Evolutionary conservation across 2,329 filamentous ascomycete species (phyloP), one percentile per base, ranked within the genome.

Genomic region (Diaporthe citri): DNA sequence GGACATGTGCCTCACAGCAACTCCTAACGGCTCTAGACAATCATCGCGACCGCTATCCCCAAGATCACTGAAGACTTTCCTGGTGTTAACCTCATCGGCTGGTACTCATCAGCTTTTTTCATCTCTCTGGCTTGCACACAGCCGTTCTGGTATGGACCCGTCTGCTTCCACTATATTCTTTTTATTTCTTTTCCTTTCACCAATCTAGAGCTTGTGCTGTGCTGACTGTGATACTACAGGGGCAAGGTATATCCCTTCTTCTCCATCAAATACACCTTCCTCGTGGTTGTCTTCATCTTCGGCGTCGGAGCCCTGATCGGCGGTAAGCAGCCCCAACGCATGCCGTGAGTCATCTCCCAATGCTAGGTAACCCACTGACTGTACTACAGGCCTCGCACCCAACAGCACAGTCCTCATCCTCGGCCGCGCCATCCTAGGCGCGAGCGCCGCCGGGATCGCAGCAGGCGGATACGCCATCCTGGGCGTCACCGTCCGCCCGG

Each of bases 281-380:
- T 87, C 2, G 48, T 55, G 4, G 78, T 78, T 0, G 78, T 88
- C 8, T 74, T 81, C 9, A 77, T 87, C 9, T 86, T 88, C 56
- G 85, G 87, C 75, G 71, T 86, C 0, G 86, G 86, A 4, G 84
- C 81, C 6, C 73, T 87, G 4, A 80, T 88, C 28, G 87, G 86
- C 69, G 73, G 86, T 67, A 36, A 48, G 62, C 43, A 52, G 22
- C 20, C 28, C 31, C 31, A 36, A 25, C 28, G 0, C 31, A 25
- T 4, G 7, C 22, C 43, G 6, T 9, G 12, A 2, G 0, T 20
- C 22, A 28, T 1, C 3, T 28, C n/a, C 1, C 36, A 6, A 15
- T 43, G n/a, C 36, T 28, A 12, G 36, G 36, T 1, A 10, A 62
- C 13, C 57, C 12, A 43, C 57, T 28, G 36, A 8, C 22, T 10